phyloP scores from a whole-genome alignment of 2,329 filamentous ascomycete species.

The Penicillium nordicum region DNA sequence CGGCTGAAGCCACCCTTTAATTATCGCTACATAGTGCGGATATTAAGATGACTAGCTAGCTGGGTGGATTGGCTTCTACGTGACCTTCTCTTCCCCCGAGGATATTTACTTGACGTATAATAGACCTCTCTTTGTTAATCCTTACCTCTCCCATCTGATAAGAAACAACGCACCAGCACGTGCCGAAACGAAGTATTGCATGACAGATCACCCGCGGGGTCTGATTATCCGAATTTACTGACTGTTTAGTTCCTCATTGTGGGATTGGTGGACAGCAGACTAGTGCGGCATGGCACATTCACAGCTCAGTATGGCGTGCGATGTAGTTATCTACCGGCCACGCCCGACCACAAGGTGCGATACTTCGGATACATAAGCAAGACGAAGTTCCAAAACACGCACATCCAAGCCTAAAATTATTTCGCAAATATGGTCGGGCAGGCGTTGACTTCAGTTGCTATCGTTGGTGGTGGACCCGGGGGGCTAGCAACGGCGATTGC shows the following conservation, averaged over 20 bases:
- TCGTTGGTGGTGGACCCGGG: conserved; percentile 41
- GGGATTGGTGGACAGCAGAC: neutral
- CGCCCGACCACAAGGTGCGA: neutral
- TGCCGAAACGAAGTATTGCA: neutral
- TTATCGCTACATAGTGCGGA: no score
- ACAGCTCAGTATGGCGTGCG: conserved; percentile 14
- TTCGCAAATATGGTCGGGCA: conserved; percentile 9
- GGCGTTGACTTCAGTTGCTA: conserved; percentile 25
- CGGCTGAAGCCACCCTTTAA: neutral
- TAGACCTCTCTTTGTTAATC: neutral
- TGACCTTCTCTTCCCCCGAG: neutral
- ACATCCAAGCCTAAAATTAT: neutral
- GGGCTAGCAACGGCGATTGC: conserved; percentile 47
- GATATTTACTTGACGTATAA: neutral
- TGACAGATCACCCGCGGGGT: neutral
- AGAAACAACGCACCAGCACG: neutral
- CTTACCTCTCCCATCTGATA: neutral
- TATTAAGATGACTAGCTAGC: no score
- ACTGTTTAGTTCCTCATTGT: neutral
- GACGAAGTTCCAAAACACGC: neutral
- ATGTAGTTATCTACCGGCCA: conserved; percentile 4
- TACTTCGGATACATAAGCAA: neutral
- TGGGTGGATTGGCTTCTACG: neutral
- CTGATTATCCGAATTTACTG: neutral
- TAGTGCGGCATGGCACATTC: conserved; percentile 11